Evolutionary conservation across 179 eudicot species (phyloP).

Genomic region (Amaranthus tricolor): DNA sequence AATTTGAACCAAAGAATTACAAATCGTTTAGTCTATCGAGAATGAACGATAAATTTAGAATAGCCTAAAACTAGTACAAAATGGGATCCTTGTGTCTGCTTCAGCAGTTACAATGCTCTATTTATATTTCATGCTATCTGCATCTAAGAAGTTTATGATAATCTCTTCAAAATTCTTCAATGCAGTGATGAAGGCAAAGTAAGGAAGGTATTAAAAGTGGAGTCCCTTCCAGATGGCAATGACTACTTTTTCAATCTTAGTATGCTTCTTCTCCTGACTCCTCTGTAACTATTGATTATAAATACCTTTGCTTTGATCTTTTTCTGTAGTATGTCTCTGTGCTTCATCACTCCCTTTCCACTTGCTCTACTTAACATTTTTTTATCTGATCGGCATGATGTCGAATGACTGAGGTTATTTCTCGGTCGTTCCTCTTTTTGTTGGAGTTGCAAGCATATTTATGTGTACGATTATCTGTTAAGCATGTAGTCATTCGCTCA

Average conservation of each 20-base stretch:
- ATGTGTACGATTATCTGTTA: too few species aligned
- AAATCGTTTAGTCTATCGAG: not conserved
- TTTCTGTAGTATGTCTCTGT: not conserved
- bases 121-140: too few species aligned
- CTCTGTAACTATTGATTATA: not conserved
- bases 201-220: constrained; percentile 91
- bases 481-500: too few species aligned
- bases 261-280: constrained; percentile 33
- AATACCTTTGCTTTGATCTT: not conserved
- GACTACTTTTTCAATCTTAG: constrained; percentile 94
- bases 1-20: too few species aligned
- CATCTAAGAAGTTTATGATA: not conserved
- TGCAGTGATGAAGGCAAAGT: constrained; percentile 97
- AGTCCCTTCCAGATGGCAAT: constrained; percentile 95
- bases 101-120: not conserved
- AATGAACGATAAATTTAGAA: not conserved
- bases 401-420: not conserved
- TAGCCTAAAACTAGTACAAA: not conserved
- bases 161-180: constrained; percentile 11
- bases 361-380: not conserved
- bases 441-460: too few species aligned
- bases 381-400: not conserved
- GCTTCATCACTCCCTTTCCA: not conserved
- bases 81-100: not conserved
- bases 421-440: not conserved